Base-by-base conservation (phyloP, 345 rosid genomes). In the Passiflora organensis region DNA sequence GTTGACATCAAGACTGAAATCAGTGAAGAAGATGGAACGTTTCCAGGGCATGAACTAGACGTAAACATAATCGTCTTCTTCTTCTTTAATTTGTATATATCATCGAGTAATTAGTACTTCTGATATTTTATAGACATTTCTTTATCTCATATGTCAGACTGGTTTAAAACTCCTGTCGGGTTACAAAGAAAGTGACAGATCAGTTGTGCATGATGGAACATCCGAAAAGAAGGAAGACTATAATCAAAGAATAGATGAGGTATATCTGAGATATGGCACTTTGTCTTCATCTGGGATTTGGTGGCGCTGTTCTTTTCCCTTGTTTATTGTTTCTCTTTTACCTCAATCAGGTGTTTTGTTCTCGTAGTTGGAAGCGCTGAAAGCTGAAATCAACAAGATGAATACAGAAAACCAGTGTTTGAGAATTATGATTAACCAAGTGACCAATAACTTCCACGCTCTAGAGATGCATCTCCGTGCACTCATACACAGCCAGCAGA, bases 381-480 rank as follows among this genome's bases (percentile, higher is more conserved):
- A 42, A 50, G 58, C 52, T 0, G 58, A 61, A 39, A 32, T 61
- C 2, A 39, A 61, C 19, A 19, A 18, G 12, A 45, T 43, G 21
- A 52, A 13, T n/a, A 32, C 9, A 42, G 66, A 61, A 21, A 61
- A 61, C 36, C 58, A 61, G n/a, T 43, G 16, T 1, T 36, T 63
- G 18, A 63, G 47, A 25, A 22, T 12, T 58, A 46, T 16, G 47
- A 19, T 63, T 13, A 37, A 38, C 18, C 67, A 63, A 24, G 39
- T 54, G 45, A 53, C 22, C 16, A 22, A n/a, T 20, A 47, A 47
- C 53, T 54, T 36, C 47, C 3, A 13, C 18, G 25, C 60, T 38
- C 34, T 63, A 13, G 48, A 54, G 47, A 55, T 45, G 47, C 67
- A 63, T 4, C 48, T 63, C 3, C 20, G 45, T 43, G 32, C 58